Evolutionary conservation across 768 basidiomycete genomes (phyloP), one percentile per base, ranked within the genome.

Genomic region (Nidularia pulvinata): DNA sequence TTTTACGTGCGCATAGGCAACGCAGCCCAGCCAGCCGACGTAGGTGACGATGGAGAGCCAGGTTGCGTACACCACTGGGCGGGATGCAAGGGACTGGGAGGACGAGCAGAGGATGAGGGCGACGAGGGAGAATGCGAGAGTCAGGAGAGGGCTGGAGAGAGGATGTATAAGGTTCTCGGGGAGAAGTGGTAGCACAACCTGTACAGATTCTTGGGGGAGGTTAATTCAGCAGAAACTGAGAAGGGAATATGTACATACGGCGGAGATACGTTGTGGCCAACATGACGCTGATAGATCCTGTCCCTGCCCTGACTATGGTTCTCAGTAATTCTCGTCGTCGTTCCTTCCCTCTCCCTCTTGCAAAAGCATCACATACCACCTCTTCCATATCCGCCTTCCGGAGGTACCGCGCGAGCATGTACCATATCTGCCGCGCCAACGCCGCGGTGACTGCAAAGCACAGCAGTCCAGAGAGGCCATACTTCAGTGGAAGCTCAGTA

Each of bases 331-430:
- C 57, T 48, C 85, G 67, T 53, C 65, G 72, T 30, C 69, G 65
- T 62, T 82, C 81, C 61, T 77, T 81, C n/a, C 78, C 79, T 59
- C 72, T 71, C 30, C 79, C 79, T 51, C 78, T 75, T 14, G 84
- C 81, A 62, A 89, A 82, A 1, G 82, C 74, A 57, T 87, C 80
- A 14, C 85, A 60, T 49, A 90, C 63, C 42, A 91, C 73, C 55
- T 89, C 88, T 64, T 89, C 84, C 36, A 85, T 65, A 55, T 88
- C 83, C 33, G 78, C 75, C 65, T 82, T 80, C 59, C 82, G 81
- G 45, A 88, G 73, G 65, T 91, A 89, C 33, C 85, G 78, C 45
- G 85, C 82, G n/a, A 91, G 79, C 75, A 90, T 80, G 69, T 88
- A 90, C 84, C 86, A 88, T 48, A 91, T 69, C 58, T 89, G 87